Evolutionary conservation across 1,284 basidiomycete species (phyloP).

Genomic region (Puccinia novopanici): DNA sequence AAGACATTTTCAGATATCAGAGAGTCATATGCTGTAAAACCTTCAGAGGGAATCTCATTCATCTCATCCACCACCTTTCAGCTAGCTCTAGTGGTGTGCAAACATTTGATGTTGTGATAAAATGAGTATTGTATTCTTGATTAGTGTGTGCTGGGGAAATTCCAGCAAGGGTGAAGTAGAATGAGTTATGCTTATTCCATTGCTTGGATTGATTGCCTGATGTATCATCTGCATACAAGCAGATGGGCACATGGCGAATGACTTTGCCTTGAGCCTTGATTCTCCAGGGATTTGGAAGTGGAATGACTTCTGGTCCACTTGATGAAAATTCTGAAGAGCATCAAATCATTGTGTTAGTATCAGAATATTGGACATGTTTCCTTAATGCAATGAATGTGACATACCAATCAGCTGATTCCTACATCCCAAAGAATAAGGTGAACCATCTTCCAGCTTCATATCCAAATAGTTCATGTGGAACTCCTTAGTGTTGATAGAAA

Average conservation of each 20-base stretch:
- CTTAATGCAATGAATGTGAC: too few relatives aligned
- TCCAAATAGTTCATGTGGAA: not conserved
- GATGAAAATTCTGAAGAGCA: too few relatives aligned
- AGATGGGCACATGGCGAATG: conserved; percentile 57
- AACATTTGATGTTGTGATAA: conserved; percentile 60
- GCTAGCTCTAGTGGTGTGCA: not conserved
- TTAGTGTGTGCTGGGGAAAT: conserved; percentile 56
- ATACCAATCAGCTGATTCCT: not conserved
- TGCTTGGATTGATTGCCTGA: conserved; percentile 63
- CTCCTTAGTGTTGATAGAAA: not conserved
- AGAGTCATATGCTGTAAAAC: not conserved
- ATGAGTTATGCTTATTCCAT: conserved; percentile 63
- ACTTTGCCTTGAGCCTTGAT: not conserved
- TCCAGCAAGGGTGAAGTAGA: conserved; percentile 60
- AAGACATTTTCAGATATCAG: not conserved
- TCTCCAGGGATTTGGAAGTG: not conserved
- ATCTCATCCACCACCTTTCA: not conserved
- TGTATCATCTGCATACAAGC: conserved; percentile 63
- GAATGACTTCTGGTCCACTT: too few relatives aligned
- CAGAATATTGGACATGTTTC: too few relatives aligned
- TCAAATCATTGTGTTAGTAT: too few relatives aligned
- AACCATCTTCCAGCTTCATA: not conserved
- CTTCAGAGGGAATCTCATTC: not conserved
- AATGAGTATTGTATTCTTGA: conserved; percentile 60
- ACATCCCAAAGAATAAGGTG: not conserved